Evolutionary conservation across 2,329 filamentous ascomycete species (phyloP), one percentile per base, ranked within the genome.

Genomic region (Diplocarpon mali): DNA sequence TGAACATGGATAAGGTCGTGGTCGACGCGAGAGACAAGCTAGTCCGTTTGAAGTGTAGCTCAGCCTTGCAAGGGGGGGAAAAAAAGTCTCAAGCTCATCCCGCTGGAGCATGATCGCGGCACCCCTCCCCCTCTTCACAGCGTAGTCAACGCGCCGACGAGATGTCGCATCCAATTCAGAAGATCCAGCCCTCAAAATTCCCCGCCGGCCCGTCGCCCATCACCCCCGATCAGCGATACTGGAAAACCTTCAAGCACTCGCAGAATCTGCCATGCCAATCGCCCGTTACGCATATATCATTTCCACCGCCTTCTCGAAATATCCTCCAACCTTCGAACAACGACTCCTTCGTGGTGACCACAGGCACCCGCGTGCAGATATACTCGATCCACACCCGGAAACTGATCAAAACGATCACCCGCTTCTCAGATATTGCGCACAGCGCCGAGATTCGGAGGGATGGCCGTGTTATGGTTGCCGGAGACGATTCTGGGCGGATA

Each of bases 211-310:
- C 88, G 46, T 81, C 83, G 34, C 83, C 86, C 43, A 68, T 90
- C 38, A 95, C 90, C 5, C 82, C 89, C 28, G 92, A 98, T 69
- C 89, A 96, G 68, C 77, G 82, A 54, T 96, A 96, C 72, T 98
- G 93, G 93, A 84, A 83, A 62, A 83, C 84, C 11, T 98, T 98
- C 71, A 88, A 86, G 67, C 92, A 89, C 56, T 85, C 89, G 54
- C 78, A 94, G 46, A 80, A 90, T 50, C 80, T 96, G 50, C 85
- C 92, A 37, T 94, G 90, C 51, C 88, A 89, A 53, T 87, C 92
- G 53, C 84, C 87, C 37, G 78, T 98, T 58, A 95, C 88, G 29
- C 82, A 93, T 64, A 94, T 98, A 63, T 89, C 85, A 40, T 83
- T 81, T 62, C 83, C 74, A 49, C 64, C 63, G 59, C 62, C 65